phyloP scores from a whole-genome alignment of 169 alveolate species.

The Plasmodium cynomolgi region DNA sequence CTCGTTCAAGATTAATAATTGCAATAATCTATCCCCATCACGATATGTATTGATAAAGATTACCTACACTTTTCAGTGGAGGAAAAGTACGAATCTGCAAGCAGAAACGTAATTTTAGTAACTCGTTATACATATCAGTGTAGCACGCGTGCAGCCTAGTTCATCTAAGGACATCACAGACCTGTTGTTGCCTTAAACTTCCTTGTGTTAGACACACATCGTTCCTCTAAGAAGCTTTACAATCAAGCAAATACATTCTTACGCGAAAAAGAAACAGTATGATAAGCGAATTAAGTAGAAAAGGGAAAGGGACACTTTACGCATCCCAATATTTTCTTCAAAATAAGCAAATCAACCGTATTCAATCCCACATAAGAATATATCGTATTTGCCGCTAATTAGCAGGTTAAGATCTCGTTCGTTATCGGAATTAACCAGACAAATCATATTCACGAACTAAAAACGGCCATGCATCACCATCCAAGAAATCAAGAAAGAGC shows the following conservation, averaged over 20 bases:
- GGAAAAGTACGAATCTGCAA: conserved; percentile 68
- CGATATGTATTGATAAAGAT: too few species aligned
- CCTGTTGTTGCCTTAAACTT: conserved; percentile 95
- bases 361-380: conserved; percentile 12
- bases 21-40: conserved; percentile 94
- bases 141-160: conserved; percentile 94
- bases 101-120: not conserved
- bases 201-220: conserved; percentile 89
- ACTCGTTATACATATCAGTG: conserved; percentile 91
- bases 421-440: conserved; percentile 88
- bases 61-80: too few species aligned
- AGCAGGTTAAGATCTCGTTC: conserved; percentile 96
- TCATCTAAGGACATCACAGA: conserved; percentile 94
- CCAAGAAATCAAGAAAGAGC: conserved; percentile 92
- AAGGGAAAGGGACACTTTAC: conserved; percentile 19
- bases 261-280: not conserved
- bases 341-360: not conserved
- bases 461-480: conserved; percentile 95
- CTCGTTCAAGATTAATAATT: conserved; percentile 94
- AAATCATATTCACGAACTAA: conserved; percentile 87
- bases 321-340: not conserved
- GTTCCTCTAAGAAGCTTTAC: conserved; percentile 92
- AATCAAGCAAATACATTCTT: conserved; percentile 52
- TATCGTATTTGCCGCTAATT: conserved; percentile 83
- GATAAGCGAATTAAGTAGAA: not conserved